Evolutionary conservation across 495 filamentous ascomycete genomes (phyloP), one percentile per base, ranked within the genome.

Genomic region (Gamarada debralockiae): DNA sequence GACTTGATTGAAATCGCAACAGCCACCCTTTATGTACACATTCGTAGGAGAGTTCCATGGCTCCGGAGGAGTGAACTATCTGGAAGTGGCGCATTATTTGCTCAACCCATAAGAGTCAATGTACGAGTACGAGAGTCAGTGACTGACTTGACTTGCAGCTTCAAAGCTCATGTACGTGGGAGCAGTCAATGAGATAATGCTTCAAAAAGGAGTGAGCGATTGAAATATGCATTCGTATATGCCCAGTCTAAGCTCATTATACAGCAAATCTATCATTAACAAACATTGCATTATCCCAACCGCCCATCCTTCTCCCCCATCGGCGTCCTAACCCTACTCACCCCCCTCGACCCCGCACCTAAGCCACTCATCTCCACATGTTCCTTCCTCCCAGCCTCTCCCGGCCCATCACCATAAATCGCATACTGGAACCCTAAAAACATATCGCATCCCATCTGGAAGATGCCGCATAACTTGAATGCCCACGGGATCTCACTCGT

Each of bases 381-480:
- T 7, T 53, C 59, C 33, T 62, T 62, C 3, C 52, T 38, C 10
- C 44, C 17, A 22, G 7, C 45, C 5, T 22, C 47, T 23, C 40
- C 48, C 23, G 15, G 34, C 27, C 80, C 78, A 31, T 80, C 77
- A 5, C 89, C 89, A 61, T 87, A 98, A 72, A 89, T 79, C 67
- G 78, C 85, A 65, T 89, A 97, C 65, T 98, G 95, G 18, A 88
- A 60, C 13, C 91, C 93, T 52, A 97, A 73, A 52, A 88, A 87
- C 23, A 75, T 62, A 71, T 98, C 93, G 65, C 95, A 95, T 6
- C 74, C 65, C 57, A 89, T 90, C 73, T 98, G 93, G 69, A 97
- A 93, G 31, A 95, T 79, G 53, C 88, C 93, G 61, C 93, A 97
- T 42, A 92, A 56, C 69, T 95, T 95, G 73, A 98, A 98, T 1